Evolutionary conservation across 305 asterid species (phyloP), one percentile per base, ranked within the genome.

Genomic region (Fraxinus velutina): DNA sequence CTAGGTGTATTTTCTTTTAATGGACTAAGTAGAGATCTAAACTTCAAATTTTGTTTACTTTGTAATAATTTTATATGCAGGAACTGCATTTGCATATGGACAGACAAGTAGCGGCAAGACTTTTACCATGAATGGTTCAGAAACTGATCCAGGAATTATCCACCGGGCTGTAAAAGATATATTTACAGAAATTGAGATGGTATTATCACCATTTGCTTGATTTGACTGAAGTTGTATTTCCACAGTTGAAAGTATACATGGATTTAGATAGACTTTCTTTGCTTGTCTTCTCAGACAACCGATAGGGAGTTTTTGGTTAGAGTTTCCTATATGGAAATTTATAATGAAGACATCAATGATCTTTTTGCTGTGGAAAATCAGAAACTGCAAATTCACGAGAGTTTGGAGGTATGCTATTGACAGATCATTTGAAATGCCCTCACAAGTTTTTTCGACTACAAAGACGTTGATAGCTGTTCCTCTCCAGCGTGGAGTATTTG

Each of bases 91-190:
- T 89, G 99, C 99, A 21, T 96, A 93, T 80, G 99, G 99, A 50
- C 99, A 96, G 89, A 94, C 98, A 71, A 96, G 99, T 81, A 96
- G 99, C 86, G 99, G 99, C 34, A 94, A 96, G 88, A 96, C 98
- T 13, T 96, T 83, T 85, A 96, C 99, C 39, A 94, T 96, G 99
- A 96, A 94, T 84, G 97, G 98, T 83, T 93, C 97, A 15, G 93
- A 92, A 77, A 88, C 85, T 85, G 97, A 96, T 88, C 98, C 97
- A 15, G 98, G 99, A 82, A 86, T 96, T 73, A 94, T 94, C 84
- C 92, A 86, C 21, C 87, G 92, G 85, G 95, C 98, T 37, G 98
- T 96, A 60, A 91, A 86, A 87, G 97, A 96, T 80, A 89, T 94
- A 80, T 96, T 96, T 80, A 82, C 81, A 27, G 92, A 91, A 83